Evolutionary conservation across 805 yeast species (phyloP).

Genomic region (Zygosaccharomyces bailii): DNA sequence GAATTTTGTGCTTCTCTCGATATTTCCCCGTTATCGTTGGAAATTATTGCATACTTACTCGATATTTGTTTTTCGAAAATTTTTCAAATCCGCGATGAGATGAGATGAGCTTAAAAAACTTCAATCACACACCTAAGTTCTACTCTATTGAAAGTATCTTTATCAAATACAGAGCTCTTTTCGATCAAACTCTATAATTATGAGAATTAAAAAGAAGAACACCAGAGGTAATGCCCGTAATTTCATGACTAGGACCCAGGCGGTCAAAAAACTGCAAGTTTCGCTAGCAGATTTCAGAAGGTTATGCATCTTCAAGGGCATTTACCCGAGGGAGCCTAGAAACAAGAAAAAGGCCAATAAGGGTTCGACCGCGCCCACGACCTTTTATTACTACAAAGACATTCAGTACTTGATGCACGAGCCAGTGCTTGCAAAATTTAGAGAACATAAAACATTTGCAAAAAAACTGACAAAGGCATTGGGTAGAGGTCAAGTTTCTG

Average conservation of each 20-base stretch:
- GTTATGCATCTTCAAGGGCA: constrained; percentile 95
- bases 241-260: constrained; percentile 91
- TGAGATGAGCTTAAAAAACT: constrained; percentile 20
- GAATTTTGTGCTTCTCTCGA: neutral
- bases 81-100: constrained; percentile 21
- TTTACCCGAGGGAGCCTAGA: constrained; percentile 94
- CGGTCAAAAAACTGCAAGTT: constrained; percentile 85
- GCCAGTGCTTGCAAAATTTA: constrained; percentile 84
- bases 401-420: constrained; percentile 94
- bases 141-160: too few species aligned
- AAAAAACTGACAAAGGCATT: constrained; percentile 84
- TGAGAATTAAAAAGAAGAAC: constrained; percentile 77
- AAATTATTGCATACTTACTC: constrained; percentile 1
- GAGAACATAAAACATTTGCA: constrained; percentile 94
- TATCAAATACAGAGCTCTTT: too few species aligned
- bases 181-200: too few species aligned
- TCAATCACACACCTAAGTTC: neutral
- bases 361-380: constrained; percentile 95
- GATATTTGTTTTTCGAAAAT: constrained; percentile 13
- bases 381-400: constrained; percentile 91
- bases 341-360: constrained; percentile 95
- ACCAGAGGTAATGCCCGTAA: constrained; percentile 86
- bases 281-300: constrained; percentile 96
- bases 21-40: neutral
- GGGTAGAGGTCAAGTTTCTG: constrained; percentile 86